These are phyloP conservation scores for Oenanthe javanica DNA, from an alignment of 140 eudicot genomes.

Conservation along the genomic window DNA sequence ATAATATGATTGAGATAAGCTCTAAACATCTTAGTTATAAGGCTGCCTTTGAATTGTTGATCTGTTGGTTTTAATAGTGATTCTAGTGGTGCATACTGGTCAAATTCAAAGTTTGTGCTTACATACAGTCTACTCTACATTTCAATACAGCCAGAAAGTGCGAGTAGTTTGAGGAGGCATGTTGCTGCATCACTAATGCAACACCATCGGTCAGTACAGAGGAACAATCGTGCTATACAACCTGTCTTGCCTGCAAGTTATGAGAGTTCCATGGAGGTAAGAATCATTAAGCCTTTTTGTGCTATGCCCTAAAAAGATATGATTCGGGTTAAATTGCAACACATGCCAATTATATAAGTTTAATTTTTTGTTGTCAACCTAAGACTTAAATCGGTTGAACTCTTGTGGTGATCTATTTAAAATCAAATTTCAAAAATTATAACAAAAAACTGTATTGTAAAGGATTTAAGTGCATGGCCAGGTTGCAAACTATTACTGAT, in stretches of 20 bases:
- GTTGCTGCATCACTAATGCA: constrained; percentile 86
- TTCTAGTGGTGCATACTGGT: neutral
- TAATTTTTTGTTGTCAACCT: neutral
- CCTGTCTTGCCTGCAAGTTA: constrained; percentile 90
- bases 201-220: constrained; percentile 64
- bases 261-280: constrained; percentile 95
- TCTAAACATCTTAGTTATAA: neutral
- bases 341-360: neutral
- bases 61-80: neutral
- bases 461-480: neutral
- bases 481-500: neutral
- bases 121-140: neutral
- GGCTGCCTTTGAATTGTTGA: neutral
- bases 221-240: constrained; percentile 47
- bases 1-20: neutral
- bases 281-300: neutral
- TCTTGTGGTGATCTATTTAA: neutral
- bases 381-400: neutral
- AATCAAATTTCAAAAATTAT: neutral
- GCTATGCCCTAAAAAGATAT: neutral
- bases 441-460: neutral
- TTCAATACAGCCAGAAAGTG: constrained; percentile 63
- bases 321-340: neutral
- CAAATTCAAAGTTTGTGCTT: constrained; percentile 5
- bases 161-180: constrained; percentile 82